Conservation (phyloP, 2,329 filamentous ascomycete genomes). For the Emmonsiellopsis sp. region DNA sequence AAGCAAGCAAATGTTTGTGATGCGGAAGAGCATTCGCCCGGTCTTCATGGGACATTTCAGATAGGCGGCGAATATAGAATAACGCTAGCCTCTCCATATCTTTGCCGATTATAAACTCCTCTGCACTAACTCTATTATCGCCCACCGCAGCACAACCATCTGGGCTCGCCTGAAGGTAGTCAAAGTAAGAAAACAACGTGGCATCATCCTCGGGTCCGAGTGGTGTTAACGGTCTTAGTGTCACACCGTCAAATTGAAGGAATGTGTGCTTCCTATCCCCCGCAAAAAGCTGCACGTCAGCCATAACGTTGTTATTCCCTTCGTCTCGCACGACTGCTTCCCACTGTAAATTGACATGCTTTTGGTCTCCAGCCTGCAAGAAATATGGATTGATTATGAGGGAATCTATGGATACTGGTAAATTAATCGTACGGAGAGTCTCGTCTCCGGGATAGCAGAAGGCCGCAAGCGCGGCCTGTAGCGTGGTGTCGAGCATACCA, state of each 20-base stretch:
- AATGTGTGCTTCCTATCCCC: not conserved
- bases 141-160: not conserved
- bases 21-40: not conserved
- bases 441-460: constrained; percentile 14
- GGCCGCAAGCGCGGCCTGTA: constrained; percentile 22
- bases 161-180: not conserved
- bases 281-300: not conserved
- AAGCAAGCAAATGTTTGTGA: not conserved
- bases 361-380: constrained; percentile 18
- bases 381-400: constrained; percentile 21
- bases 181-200: not conserved
- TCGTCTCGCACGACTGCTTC: not conserved
- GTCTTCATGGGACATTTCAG: not conserved
- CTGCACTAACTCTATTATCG: not conserved
- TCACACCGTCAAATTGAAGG: constrained; percentile 3
- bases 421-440: constrained; percentile 9
- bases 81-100: not conserved
- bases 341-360: constrained; percentile 9
- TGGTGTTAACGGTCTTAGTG: not conserved
- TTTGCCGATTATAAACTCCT: not conserved
- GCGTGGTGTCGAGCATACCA: constrained; percentile 17
- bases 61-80: not conserved
- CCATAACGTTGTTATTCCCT: not conserved
- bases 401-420: constrained; percentile 11
- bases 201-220: not conserved